phyloP scores from a whole-genome alignment of 2,329 filamentous ascomycete genomes.

The Microcyclosporella mali region DNA sequence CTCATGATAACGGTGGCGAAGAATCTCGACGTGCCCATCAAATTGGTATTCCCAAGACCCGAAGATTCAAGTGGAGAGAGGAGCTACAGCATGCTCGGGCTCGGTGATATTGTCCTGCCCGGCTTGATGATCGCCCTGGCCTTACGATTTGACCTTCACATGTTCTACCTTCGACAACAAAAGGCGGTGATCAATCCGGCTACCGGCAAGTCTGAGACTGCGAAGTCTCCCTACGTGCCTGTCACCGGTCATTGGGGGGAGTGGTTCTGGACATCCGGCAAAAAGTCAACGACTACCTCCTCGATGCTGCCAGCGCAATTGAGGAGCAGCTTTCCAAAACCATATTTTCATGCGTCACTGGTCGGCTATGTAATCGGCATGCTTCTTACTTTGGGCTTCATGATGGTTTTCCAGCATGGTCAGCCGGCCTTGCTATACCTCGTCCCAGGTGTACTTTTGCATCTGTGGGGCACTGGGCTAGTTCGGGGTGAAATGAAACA shows the following conservation, averaged over 20 bases:
- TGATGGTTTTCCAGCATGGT: slow-evolving; percentile 71
- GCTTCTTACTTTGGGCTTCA: slow-evolving; percentile 66
- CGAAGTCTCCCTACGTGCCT: slow-evolving; percentile 38
- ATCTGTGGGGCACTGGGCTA: slow-evolving; percentile 68
- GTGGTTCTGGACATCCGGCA: slow-evolving; percentile 62
- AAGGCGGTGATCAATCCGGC: slow-evolving; percentile 41
- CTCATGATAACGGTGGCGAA: slow-evolving; percentile 86
- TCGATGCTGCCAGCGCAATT: slow-evolving; percentile 13
- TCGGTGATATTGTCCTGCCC: slow-evolving; percentile 90
- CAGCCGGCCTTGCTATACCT: slow-evolving; percentile 91
- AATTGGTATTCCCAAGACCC: slow-evolving; percentile 74
- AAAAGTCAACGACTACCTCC: slow-evolving; percentile 1
- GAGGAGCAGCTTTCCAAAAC: slow-evolving; percentile 62
- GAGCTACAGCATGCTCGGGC: slow-evolving; percentile 66
- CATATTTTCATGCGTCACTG: slow-evolving; percentile 75
- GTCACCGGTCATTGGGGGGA: slow-evolving; percentile 74
- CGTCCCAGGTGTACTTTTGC: slow-evolving; percentile 73
- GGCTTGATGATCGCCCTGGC: slow-evolving; percentile 86
- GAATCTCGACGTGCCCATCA: slow-evolving; percentile 84
- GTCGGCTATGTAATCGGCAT: slow-evolving; percentile 73
- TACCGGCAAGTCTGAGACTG: slow-evolving; percentile 13
- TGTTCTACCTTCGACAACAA: slow-evolving; percentile 68
- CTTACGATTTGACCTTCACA: slow-evolving; percentile 83
- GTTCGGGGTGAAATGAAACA: slow-evolving; percentile 63
- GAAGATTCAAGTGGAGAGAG: slow-evolving; percentile 35